Evolutionary conservation across 148 eudicot genomes (phyloP).

Genomic region (Persicaria tinctoria): DNA sequence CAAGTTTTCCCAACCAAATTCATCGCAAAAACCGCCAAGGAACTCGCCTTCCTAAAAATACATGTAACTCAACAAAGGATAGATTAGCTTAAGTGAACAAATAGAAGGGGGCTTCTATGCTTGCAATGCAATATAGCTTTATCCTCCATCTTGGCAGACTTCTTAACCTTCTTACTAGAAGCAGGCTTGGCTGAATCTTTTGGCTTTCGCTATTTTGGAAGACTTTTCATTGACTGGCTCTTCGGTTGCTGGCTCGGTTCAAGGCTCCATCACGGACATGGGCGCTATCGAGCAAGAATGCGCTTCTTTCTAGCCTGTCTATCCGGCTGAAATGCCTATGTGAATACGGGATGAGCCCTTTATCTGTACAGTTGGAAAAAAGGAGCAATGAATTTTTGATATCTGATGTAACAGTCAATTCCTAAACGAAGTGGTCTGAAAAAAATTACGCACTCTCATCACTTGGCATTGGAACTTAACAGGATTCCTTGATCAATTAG

Average conservation of each 20-base stretch:
- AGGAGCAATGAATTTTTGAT: background rate
- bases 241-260: constrained; percentile 17
- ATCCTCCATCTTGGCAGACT: constrained; percentile 21
- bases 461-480: no score
- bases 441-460: no score
- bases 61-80: background rate
- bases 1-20: no score
- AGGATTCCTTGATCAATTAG: no score
- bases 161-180: constrained; percentile 39
- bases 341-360: constrained; percentile 74
- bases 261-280: constrained; percentile 91
- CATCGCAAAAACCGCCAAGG: background rate
- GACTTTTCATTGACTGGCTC: constrained; percentile 18
- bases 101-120: constrained; percentile 21
- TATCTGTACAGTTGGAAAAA: constrained; percentile 33
- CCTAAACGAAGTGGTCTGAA: background rate
- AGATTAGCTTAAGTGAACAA: background rate
- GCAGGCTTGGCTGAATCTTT: constrained; percentile 28
- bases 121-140: constrained; percentile 34
- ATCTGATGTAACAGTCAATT: background rate
- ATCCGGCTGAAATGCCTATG: constrained; percentile 91
- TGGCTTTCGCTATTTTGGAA: constrained; percentile 56
- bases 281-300: constrained; percentile 72
- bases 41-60: background rate
- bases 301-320: constrained; percentile 83